Base-by-base conservation (phyloP, 805 yeast genomes). In the Komagataella mondaviorum region DNA sequence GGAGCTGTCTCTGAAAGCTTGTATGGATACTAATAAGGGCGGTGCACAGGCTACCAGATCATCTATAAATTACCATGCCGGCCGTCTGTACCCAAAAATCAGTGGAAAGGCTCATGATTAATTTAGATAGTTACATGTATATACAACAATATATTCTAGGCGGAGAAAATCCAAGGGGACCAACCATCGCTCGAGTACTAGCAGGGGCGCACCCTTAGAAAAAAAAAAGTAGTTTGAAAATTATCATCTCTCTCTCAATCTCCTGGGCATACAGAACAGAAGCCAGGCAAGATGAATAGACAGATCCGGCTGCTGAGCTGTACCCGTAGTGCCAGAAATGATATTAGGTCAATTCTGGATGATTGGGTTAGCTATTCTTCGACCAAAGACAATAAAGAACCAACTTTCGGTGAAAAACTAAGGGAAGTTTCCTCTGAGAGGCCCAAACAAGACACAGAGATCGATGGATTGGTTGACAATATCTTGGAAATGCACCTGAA, bases 1-100 rank as follows among this genome's bases (percentile, higher is more conserved):
- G 48, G 95, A 84, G 61, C 64, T 67, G 43, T 88, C 86, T 54
- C 75, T 89, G 63, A 87, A 87, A 61, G 67, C 67, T 12, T 90
- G 96, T 63, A 85, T 88, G 84, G 78, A 71, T 48, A 68, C 48
- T 17, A 68, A 18, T 64, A 64, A 45, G 48, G 23, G 53, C 49
- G 44, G 46, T 6, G 14, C 66, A 48, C 70, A 70, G 50, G 71
- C 73, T 43, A 63, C 68, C 44, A 63, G 68, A 51, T 69, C 77
- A 47, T 70, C 79, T 23, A 67, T 75, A 55, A 77, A 77, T 63
- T 77, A 76, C 62, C 82, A 78, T 58, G 79, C 83, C 24, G 65
- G 73, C 10, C 71, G 83, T 60, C 67, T 78, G 57, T 68, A 76
- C 55, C 80, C 81, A 23, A 77, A 75, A 65, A 74, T 78, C 55